Evolutionary conservation across 2,329 filamentous ascomycete species (phyloP).

Genomic region (Colletotrichum godetiae): DNA sequence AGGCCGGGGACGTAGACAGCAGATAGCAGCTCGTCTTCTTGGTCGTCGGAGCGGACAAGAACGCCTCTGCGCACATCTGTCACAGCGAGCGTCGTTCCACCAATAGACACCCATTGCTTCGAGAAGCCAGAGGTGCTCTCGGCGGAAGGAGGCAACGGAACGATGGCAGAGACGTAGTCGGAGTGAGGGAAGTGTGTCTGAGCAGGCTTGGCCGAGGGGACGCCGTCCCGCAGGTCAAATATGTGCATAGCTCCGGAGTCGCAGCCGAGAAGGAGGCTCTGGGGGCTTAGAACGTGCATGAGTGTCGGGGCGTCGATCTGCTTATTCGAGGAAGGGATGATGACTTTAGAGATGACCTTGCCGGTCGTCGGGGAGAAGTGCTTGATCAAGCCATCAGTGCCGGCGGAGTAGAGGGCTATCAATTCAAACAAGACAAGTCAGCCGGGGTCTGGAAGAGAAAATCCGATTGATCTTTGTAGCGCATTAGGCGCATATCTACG

Average conservation of each 20-base stretch:
- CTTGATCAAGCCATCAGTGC: slow-evolving; percentile 69
- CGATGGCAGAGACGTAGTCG: slow-evolving; percentile 91
- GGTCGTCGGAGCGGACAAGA: slow-evolving; percentile 89
- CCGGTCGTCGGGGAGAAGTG: slow-evolving; percentile 69
- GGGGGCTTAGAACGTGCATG: slow-evolving; percentile 85
- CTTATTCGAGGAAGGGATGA: slow-evolving; percentile 70
- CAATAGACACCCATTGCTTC: slow-evolving; percentile 96
- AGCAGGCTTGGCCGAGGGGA: slow-evolving; percentile 72
- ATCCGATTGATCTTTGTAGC: not conserved
- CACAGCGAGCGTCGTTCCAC: slow-evolving; percentile 89
- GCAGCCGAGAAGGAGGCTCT: slow-evolving; percentile 88
- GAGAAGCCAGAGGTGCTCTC: slow-evolving; percentile 88
- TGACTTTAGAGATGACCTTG: slow-evolving; percentile 83
- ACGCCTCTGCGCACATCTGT: slow-evolving; percentile 90
- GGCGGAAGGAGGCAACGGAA: slow-evolving; percentile 81
- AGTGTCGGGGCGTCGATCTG: slow-evolving; percentile 80
- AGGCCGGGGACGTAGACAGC: slow-evolving; percentile 82
- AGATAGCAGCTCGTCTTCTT: slow-evolving; percentile 92
- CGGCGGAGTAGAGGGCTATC: slow-evolving; percentile 71
- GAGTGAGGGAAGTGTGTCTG: slow-evolving; percentile 89
- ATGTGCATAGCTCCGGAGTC: slow-evolving; percentile 92
- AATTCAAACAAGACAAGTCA: slow-evolving; percentile 16
- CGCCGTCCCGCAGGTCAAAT: slow-evolving; percentile 79
- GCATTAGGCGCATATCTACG: slow-evolving; percentile 50
- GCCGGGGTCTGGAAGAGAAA: slow-evolving; percentile 11